Evolutionary conservation across 148 eudicot genomes (phyloP).

Genomic region (Vaccinium macrocarpon): DNA sequence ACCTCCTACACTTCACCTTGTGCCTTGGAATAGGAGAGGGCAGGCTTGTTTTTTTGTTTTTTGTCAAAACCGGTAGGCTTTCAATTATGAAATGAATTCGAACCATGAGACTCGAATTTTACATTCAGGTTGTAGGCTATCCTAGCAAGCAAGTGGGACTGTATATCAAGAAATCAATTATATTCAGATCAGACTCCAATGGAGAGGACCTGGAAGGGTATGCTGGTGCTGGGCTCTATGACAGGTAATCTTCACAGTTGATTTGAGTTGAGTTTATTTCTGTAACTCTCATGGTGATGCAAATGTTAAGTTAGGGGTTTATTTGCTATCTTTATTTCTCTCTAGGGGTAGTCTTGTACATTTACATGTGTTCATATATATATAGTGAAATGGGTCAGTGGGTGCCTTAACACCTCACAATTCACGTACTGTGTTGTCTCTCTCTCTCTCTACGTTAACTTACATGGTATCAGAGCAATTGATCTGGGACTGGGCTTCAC

Average conservation of each 20-base stretch:
- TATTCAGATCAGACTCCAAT: slow-evolving; percentile 97
- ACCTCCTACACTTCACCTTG: background rate
- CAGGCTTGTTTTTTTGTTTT: too few species aligned
- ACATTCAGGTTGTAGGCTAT: slow-evolving; percentile 76
- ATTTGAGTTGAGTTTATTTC: background rate
- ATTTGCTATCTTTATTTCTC: too few species aligned
- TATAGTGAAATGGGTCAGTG: too few species aligned
- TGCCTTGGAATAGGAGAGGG: background rate
- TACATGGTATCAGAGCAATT: too few species aligned
- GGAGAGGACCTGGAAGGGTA: slow-evolving; percentile 99
- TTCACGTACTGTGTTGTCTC: too few species aligned
- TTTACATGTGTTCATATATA: too few species aligned
- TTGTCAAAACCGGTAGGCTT: background rate
- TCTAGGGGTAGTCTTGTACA: too few species aligned
- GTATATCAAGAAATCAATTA: slow-evolving; percentile 74
- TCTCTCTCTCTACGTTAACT: too few species aligned
- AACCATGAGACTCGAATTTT: background rate
- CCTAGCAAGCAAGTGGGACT: slow-evolving; percentile 97
- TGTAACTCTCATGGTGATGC: background rate
- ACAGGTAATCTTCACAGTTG: slow-evolving; percentile 52
- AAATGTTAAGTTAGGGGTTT: background rate
- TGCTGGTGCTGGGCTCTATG: slow-evolving; percentile 98
- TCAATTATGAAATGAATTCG: background rate
- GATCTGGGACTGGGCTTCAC: too few species aligned
- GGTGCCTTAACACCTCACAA: too few species aligned